Evolutionary conservation across 2,329 filamentous ascomycete genomes (phyloP).

Genomic region (Cladophialophora carrionii): DNA sequence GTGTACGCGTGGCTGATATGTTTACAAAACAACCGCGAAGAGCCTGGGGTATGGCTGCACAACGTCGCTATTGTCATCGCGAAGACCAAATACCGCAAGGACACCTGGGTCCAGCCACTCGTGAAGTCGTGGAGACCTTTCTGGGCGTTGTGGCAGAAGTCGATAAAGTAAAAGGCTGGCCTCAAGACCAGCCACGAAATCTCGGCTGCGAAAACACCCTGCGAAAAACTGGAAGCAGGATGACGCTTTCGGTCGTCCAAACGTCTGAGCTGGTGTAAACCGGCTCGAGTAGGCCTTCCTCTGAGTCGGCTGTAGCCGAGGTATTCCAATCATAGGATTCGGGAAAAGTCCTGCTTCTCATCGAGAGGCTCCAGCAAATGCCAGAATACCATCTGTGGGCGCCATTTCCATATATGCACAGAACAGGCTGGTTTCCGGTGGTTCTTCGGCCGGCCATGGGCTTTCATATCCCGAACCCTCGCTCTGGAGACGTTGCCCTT

Average conservation of each 20-base stretch:
- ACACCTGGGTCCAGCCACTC: conserved; percentile 2
- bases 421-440: not conserved
- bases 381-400: not conserved
- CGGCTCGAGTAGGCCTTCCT: not conserved
- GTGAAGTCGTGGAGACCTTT: conserved; percentile 4
- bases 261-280: not conserved
- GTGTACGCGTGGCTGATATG: not conserved
- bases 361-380: not conserved
- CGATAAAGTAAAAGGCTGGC: not conserved
- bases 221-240: not conserved
- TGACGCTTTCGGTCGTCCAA: not conserved
- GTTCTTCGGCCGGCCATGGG: not conserved
- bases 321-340: not conserved
- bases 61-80: conserved; percentile 8
- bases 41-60: conserved; percentile 13
- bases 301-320: not conserved
- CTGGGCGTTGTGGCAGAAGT: conserved; percentile 5
- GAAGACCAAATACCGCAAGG: conserved; percentile 7
- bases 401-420: not conserved
- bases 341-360: not conserved
- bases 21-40: conserved; percentile 9
- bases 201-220: not conserved
- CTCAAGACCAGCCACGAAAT: not conserved
- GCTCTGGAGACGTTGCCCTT: not conserved
- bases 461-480: conserved; percentile 4